Evolutionary conservation across 2,329 filamentous ascomycete genomes (phyloP), one percentile per base, ranked within the genome.

Genomic region (Penicillium psychrosexuale): DNA sequence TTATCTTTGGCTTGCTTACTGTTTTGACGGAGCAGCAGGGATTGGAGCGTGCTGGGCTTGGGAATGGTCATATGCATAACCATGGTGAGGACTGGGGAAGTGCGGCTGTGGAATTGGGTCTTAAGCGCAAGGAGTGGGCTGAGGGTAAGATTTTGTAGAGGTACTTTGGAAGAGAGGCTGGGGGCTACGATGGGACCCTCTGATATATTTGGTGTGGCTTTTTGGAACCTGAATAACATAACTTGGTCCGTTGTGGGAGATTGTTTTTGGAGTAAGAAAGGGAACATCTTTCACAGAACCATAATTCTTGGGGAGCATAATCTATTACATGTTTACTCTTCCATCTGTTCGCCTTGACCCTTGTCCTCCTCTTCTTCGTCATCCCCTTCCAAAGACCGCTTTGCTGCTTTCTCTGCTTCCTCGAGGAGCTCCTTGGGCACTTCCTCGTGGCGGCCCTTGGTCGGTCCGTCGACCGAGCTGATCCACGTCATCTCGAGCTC

Each of bases 401-500:
- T 96, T 48, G 94, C 94, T 77, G 93, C 83, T 74, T 85, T 87
- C 82, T 97, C 91, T 13, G 94, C 94, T 79, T 97, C 93, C 73
- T 96, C 91, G 55, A 87, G 80, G 67, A 99, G 76, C 63, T 91
- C 89, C 80, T 90, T 92, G 54, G 94, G 94, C 55, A 99, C 94
- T 76, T 96, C 91, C 75, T 93, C 83, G 72, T 99, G 94, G 67
- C 87, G 85, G 60, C 94, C 94, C 79, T 95, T 93, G 60, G 92
- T 97, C 34, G 92, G 91, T 5, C 92, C 93, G 62, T 89, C 84
- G 45, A 86, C 76, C 50, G 83, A 84, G 75, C 91, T 97, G 74
- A 97, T 90, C 94, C 94, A 99, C 56, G 90, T 96, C 91, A 99
- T 95, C 80, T 99, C 94, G 57, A 99, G 82, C 84, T 99, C 94